Conservation (phyloP, 495 filamentous ascomycete species). For the Xylaria telfairii region DNA sequence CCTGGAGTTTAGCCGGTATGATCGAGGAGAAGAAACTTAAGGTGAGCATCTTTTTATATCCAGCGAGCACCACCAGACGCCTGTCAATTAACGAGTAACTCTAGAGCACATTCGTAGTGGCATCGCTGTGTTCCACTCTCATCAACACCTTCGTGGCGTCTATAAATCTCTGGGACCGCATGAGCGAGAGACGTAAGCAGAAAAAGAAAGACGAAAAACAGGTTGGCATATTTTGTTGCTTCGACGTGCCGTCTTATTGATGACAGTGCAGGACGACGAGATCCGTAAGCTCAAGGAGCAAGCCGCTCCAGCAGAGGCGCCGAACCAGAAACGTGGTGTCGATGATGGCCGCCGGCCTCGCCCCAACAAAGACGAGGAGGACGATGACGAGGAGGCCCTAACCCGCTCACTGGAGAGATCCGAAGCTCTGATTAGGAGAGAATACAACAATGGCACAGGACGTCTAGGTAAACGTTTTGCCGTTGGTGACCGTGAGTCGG, state of each 20-base stretch:
- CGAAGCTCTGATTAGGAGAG: conserved; percentile 35
- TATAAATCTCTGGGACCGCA: conserved; percentile 45
- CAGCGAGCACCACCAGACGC: not conserved
- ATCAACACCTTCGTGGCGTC: conserved; percentile 46
- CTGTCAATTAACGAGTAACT: not conserved
- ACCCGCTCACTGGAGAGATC: conserved; percentile 37
- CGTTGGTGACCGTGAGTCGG: conserved; percentile 41
- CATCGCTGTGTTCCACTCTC: conserved; percentile 46
- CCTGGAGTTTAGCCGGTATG: conserved; percentile 16
- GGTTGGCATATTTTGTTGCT: not conserved
- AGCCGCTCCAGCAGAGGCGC: conserved; percentile 2
- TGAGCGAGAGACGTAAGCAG: conserved; percentile 43
- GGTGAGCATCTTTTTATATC: not conserved
- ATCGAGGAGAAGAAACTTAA: conserved; percentile 20
- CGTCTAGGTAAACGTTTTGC: conserved; percentile 41
- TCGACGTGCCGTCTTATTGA: not conserved
- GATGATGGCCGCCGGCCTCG: not conserved
- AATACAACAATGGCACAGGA: conserved; percentile 39
- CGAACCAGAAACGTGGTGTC: not conserved
- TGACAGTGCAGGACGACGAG: conserved; percentile 12
- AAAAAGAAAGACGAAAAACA: conserved; percentile 39
- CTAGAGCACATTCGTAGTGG: conserved; percentile 45
- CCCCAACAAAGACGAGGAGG: conserved; percentile 23
- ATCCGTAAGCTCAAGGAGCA: conserved; percentile 22
- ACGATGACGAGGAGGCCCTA: conserved; percentile 20